Percentiles rank a stretch among this genome's conserved stretches.
Evolutionary conservation across 2,329 filamentous ascomycete species (phyloP).

Genomic region (Leptographium wingfieldii): DNA sequence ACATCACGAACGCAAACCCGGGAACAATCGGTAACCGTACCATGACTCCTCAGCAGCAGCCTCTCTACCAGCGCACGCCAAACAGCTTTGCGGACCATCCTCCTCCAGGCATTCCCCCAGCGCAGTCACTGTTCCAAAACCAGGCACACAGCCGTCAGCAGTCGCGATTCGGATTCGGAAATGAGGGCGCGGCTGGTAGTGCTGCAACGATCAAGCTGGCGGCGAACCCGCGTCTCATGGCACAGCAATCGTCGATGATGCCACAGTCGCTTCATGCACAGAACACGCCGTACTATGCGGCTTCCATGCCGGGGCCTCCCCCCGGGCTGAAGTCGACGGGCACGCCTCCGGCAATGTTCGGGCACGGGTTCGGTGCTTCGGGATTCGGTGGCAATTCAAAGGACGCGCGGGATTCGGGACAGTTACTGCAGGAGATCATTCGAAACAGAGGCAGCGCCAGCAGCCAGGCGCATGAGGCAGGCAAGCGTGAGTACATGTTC

Average conservation of each 20-base stretch:
- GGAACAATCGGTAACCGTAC: conserved; percentile 13
- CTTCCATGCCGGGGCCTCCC: conserved; percentile 81
- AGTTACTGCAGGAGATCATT: conserved; percentile 72
- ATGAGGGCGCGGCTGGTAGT: conserved; percentile 51
- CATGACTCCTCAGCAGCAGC: conserved; percentile 17
- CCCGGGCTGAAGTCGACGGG: conserved; percentile 91
- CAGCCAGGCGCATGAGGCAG: conserved; percentile 65
- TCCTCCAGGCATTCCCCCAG: conserved; percentile 11
- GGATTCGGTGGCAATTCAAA: conserved; percentile 59
- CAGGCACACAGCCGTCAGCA: conserved; percentile 68
- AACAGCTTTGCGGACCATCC: conserved; percentile 41
- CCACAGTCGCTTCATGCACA: conserved; percentile 49
- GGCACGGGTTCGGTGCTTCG: conserved; percentile 65
- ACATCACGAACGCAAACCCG: conserved; percentile 28
- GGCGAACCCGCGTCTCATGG: conserved; percentile 70
- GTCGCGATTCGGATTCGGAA: conserved; percentile 79
- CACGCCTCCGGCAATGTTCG: conserved; percentile 90
- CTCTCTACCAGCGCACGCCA: conserved; percentile 52
- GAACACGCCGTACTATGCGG: conserved; percentile 63
- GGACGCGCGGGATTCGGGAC: conserved; percentile 58
- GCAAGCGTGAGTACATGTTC: conserved; percentile 97
- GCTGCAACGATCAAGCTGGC: conserved; percentile 59
- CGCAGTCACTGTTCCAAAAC: conserved; percentile 36
- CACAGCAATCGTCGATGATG: conserved; percentile 81
- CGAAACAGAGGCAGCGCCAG: conserved; percentile 49